These are phyloP conservation scores for Pseudonitzschia pungens DNA, from an alignment of 108 stramenopile genomes.

Conservation along the genomic window DNA sequence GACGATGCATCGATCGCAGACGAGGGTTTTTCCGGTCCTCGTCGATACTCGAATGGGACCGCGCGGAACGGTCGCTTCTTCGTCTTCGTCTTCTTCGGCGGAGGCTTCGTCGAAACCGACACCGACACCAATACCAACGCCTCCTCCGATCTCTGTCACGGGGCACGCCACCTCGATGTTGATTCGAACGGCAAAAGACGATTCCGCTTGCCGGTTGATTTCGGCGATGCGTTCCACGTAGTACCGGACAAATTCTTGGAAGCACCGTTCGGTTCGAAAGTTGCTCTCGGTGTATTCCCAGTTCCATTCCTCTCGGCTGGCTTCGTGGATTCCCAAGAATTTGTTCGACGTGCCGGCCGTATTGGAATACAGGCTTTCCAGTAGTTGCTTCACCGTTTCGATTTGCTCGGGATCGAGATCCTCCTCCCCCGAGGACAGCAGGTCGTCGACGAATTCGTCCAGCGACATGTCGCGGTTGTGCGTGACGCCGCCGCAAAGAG, in stretches of 20 bases:
- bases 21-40: constrained; percentile 1
- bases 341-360: constrained; percentile 26
- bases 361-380: constrained; percentile 35
- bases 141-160: constrained; percentile 23
- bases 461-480: constrained; percentile 10
- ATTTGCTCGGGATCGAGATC: background rate
- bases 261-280: constrained; percentile 26
- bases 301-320: constrained; percentile 34
- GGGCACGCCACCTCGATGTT: constrained; percentile 19
- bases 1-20: constrained; percentile 28
- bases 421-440: background rate
- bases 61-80: background rate
- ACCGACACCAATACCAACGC: too few species aligned
- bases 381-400: constrained; percentile 14
- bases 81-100: too few species aligned
- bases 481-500: background rate
- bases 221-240: constrained; percentile 22
- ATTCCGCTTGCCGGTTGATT: constrained; percentile 22
- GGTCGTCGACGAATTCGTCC: constrained; percentile 5
- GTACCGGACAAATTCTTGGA: constrained; percentile 36
- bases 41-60: background rate
- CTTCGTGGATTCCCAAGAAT: constrained; percentile 32
- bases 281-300: constrained; percentile 40
- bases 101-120: too few species aligned
- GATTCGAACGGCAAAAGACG: constrained; percentile 3